A percentile compares a stretch with the other conserved stretches of the same genome.
Evolutionary conservation across 2,329 filamentous ascomycete species (phyloP).

Genomic region (Ophiocordyceps australis): DNA sequence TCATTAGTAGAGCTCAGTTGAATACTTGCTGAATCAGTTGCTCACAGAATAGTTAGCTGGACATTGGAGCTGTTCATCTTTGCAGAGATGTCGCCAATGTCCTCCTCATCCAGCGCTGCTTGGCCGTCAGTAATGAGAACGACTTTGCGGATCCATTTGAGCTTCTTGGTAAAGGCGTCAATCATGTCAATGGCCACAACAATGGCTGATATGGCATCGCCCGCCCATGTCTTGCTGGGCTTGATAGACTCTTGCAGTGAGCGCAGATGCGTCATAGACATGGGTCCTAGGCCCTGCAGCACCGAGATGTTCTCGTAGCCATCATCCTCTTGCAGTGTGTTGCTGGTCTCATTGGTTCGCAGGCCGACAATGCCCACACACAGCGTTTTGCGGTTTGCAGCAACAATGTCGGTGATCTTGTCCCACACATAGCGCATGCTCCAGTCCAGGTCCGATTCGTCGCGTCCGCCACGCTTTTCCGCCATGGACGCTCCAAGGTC

Average conservation of each 20-base stretch:
- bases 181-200: slow-evolving; percentile 83
- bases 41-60: slow-evolving; percentile 61
- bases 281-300: slow-evolving; percentile 45
- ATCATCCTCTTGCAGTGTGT: slow-evolving; percentile 47
- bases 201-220: slow-evolving; percentile 78
- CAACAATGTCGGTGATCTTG: slow-evolving; percentile 54
- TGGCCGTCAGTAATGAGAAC: slow-evolving; percentile 72
- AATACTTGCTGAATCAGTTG: slow-evolving; percentile 5
- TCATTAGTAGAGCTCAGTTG: slow-evolving; percentile 5
- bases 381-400: slow-evolving; percentile 47
- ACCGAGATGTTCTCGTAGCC: slow-evolving; percentile 72
- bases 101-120: slow-evolving; percentile 54
- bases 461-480: slow-evolving; percentile 48
- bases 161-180: slow-evolving; percentile 54
- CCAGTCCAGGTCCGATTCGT: slow-evolving; percentile 73
- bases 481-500: slow-evolving; percentile 82
- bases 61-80: slow-evolving; percentile 65
- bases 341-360: slow-evolving; percentile 59
- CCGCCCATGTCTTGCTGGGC: slow-evolving; percentile 47
- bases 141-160: slow-evolving; percentile 68
- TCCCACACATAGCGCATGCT: slow-evolving; percentile 90
- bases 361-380: slow-evolving; percentile 68
- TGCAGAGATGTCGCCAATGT: slow-evolving; percentile 46
- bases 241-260: slow-evolving; percentile 43
- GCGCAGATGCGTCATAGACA: slow-evolving; percentile 50